These are phyloP conservation scores for Auricularia sp. DNA, from an alignment of 768 basidiomycete species.

Conservation along the genomic window DNA sequence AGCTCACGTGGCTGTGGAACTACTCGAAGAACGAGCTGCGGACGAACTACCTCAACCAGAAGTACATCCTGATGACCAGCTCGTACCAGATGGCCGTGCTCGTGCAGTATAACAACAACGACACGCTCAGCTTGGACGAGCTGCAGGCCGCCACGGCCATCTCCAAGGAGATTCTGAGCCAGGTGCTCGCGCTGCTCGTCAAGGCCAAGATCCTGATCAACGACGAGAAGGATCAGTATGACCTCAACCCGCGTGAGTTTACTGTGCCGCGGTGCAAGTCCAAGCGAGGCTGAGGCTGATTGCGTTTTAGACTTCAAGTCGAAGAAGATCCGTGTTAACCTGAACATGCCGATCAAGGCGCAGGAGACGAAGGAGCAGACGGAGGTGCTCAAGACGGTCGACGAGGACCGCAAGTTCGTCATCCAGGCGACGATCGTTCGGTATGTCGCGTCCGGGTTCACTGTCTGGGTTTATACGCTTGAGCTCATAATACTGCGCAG, in stretches of 20 bases:
- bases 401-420: conserved; percentile 93
- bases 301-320: conserved; percentile 17
- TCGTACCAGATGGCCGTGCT: conserved; percentile 94
- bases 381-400: conserved; percentile 88
- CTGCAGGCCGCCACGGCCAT: conserved; percentile 70
- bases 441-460: conserved; percentile 18
- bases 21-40: conserved; percentile 93
- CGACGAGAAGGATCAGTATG: conserved; percentile 82
- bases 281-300: not conserved
- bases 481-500: conserved; percentile 28
- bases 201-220: conserved; percentile 87
- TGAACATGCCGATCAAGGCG: conserved; percentile 87
- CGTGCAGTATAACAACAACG: conserved; percentile 85
- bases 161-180: conserved; percentile 63
- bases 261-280: not conserved
- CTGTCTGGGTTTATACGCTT: not conserved
- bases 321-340: conserved; percentile 19
- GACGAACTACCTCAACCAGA: conserved; percentile 86
- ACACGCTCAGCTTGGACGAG: conserved; percentile 75
- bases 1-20: conserved; percentile 97
- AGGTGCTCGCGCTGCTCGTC: conserved; percentile 48
- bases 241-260: conserved; percentile 68
- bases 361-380: conserved; percentile 86
- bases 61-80: conserved; percentile 93
- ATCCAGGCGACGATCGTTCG: conserved; percentile 93